These are phyloP conservation scores for Globisporangium abappressorium DNA, from an alignment of 352 stramenopile species.

Conservation along the genomic window DNA sequence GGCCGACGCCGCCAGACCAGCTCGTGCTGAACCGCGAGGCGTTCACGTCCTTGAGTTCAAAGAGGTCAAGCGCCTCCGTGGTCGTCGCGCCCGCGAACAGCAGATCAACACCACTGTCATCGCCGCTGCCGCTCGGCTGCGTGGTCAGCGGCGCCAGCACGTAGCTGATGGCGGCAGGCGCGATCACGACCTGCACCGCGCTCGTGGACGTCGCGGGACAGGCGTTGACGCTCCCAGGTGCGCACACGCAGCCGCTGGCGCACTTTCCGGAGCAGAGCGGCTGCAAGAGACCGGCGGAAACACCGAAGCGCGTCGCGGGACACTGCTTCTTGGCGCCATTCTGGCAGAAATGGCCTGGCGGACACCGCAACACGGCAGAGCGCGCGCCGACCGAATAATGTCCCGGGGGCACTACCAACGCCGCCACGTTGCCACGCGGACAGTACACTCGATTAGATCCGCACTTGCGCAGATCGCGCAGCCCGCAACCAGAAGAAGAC, in stretches of 20 bases:
- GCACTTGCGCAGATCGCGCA: conserved; percentile 36
- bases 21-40: conserved; percentile 24
- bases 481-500: conserved; percentile 25
- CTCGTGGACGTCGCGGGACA: conserved; percentile 32
- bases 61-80: conserved; percentile 29
- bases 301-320: conserved; percentile 43
- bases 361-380: conserved; percentile 34
- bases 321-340: conserved; percentile 35
- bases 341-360: conserved; percentile 51
- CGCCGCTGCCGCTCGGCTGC: conserved; percentile 19
- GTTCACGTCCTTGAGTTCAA: conserved; percentile 43
- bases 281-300: conserved; percentile 28
- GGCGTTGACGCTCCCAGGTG: conserved; percentile 40
- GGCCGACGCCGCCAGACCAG: conserved; percentile 29
- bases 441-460: conserved; percentile 43
- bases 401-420: conserved; percentile 34
- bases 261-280: conserved; percentile 49
- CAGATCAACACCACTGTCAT: neutral
- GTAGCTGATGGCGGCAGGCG: conserved; percentile 33
- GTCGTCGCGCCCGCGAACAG: neutral
- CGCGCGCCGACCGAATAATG: conserved; percentile 49
- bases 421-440: conserved; percentile 33
- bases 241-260: conserved; percentile 42
- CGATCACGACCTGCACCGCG: conserved; percentile 25
- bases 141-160: conserved; percentile 24